Conservation (phyloP, 2,329 filamentous ascomycete species). For the Colletotrichum caudatum region DNA sequence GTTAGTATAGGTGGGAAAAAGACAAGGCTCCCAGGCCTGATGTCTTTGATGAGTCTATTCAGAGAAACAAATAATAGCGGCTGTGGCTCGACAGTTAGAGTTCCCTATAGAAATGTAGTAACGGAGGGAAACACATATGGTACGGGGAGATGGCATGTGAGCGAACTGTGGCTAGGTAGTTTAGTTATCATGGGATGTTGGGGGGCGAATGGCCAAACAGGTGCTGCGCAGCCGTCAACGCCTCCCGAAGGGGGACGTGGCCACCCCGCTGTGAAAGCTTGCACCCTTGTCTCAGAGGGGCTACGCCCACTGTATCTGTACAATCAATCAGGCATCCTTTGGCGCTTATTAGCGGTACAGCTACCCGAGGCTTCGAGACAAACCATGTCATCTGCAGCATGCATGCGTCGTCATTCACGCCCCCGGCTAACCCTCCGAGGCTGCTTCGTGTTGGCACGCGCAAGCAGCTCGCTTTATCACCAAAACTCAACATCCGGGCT, state of each 20-base stretch:
- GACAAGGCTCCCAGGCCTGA: slow-evolving; percentile 23
- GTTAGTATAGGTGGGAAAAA: neutral
- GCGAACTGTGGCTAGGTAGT: slow-evolving; percentile 35
- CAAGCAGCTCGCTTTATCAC: slow-evolving; percentile 34
- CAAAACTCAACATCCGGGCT: slow-evolving; percentile 5
- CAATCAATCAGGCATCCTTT: slow-evolving; percentile 18
- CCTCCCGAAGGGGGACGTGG: slow-evolving; percentile 25
- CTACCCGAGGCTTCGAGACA: slow-evolving; percentile 25
- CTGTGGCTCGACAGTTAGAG: slow-evolving; percentile 6
- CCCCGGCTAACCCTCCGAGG: slow-evolving; percentile 9
- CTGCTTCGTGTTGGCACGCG: slow-evolving; percentile 39
- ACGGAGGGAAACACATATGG: neutral
- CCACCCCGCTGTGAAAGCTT: slow-evolving; percentile 38
- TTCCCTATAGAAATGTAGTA: slow-evolving; percentile 16
- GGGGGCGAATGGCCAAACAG: slow-evolving; percentile 12
- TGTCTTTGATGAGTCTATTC: slow-evolving; percentile 27
- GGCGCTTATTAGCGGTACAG: slow-evolving; percentile 29
- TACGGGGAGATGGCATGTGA: slow-evolving; percentile 27
- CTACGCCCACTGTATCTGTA: slow-evolving; percentile 38
- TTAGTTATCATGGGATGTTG: slow-evolving; percentile 27
- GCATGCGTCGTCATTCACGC: slow-evolving; percentile 40
- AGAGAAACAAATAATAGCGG: slow-evolving; percentile 10
- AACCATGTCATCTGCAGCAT: slow-evolving; percentile 42
- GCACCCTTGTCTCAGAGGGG: slow-evolving; percentile 40
- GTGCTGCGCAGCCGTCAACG: slow-evolving; percentile 10